Conservation (phyloP, 371 early-diverging fungal genomes). For the Lichtheimia hyalospora region DNA sequence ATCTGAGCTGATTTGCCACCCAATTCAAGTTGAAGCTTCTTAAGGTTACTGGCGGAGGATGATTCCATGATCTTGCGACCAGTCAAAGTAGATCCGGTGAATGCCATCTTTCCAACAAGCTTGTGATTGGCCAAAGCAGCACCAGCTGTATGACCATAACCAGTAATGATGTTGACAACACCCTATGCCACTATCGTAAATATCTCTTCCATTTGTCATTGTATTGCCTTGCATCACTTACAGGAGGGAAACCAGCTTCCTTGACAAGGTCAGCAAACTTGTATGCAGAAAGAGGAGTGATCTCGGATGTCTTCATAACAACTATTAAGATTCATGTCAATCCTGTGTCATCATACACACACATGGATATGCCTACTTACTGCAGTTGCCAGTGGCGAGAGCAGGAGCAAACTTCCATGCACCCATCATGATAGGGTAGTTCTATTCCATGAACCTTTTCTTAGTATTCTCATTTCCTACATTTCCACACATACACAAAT, state of each 20-base stretch:
- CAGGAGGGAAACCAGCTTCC: conserved; percentile 50
- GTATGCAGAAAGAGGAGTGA: conserved; percentile 55
- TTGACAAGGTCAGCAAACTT: conserved; percentile 45
- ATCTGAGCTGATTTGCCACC: conserved; percentile 92
- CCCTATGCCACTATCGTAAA: conserved; percentile 33
- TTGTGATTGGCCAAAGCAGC: conserved; percentile 26
- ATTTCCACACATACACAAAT: background rate
- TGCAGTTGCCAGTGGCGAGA: conserved; percentile 69
- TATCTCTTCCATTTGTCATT: background rate
- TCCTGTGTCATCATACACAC: background rate
- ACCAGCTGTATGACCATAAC: conserved; percentile 45
- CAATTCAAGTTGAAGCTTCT: conserved; percentile 81
- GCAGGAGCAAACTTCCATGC: conserved; percentile 92
- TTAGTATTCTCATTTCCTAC: background rate
- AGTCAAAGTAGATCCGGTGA: conserved; percentile 71
- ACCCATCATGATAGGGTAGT: conserved; percentile 52
- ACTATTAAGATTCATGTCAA: conserved; percentile 15
- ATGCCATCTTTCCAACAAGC: conserved; percentile 42
- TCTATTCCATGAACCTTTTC: conserved; percentile 2
- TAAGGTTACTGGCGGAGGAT: conserved; percentile 69
- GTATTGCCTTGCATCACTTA: conserved; percentile 19
- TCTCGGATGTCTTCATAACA: conserved; percentile 57
- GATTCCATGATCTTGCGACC: conserved; percentile 74
- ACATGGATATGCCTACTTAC: conserved; percentile 30
- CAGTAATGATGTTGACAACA: conserved; percentile 74